phyloP scores from a whole-genome alignment of 768 basidiomycete species.

The Inosperma sp. region DNA sequence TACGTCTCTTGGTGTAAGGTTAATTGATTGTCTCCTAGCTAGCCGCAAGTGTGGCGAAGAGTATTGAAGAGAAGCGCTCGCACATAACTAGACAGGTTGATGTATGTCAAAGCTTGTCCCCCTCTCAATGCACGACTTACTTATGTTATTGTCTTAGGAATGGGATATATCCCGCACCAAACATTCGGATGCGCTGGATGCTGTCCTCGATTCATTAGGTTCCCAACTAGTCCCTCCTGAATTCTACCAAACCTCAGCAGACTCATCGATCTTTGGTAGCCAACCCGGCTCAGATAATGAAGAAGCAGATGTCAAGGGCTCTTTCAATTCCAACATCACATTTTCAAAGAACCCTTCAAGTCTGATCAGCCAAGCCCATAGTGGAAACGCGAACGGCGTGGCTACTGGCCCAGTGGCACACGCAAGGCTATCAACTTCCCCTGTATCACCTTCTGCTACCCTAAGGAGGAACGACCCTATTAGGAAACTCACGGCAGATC shows the following conservation, averaged over 20 bases:
- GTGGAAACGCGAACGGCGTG: constrained; percentile 6
- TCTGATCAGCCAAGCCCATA: constrained; percentile 12
- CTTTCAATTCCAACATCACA: background rate
- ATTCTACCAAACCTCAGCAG: constrained; percentile 63
- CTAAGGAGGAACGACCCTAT: constrained; percentile 23
- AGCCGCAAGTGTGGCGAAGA: constrained; percentile 67
- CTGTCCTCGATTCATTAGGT: constrained; percentile 67
- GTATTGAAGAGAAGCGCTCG: constrained; percentile 65
- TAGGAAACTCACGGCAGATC: constrained; percentile 3
- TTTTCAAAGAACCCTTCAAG: background rate
- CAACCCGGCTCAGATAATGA: constrained; percentile 53
- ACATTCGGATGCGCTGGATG: constrained; percentile 60
- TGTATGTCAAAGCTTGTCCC: constrained; percentile 37
- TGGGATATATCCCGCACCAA: constrained; percentile 66
- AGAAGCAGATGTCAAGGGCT: constrained; percentile 20
- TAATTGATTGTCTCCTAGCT: constrained; percentile 40
- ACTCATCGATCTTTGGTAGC: constrained; percentile 76
- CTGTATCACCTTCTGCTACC: constrained; percentile 30
- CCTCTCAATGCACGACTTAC: background rate
- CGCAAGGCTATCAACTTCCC: constrained; percentile 25
- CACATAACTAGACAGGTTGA: constrained; percentile 56
- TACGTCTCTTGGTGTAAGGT: background rate
- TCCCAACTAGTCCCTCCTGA: constrained; percentile 71
- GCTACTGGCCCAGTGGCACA: too few relatives aligned
- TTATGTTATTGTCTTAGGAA: constrained; percentile 38